These are phyloP conservation scores for Aspergillus sp. DNA, from an alignment of 2,329 filamentous ascomycete genomes.

Conservation along the genomic window DNA sequence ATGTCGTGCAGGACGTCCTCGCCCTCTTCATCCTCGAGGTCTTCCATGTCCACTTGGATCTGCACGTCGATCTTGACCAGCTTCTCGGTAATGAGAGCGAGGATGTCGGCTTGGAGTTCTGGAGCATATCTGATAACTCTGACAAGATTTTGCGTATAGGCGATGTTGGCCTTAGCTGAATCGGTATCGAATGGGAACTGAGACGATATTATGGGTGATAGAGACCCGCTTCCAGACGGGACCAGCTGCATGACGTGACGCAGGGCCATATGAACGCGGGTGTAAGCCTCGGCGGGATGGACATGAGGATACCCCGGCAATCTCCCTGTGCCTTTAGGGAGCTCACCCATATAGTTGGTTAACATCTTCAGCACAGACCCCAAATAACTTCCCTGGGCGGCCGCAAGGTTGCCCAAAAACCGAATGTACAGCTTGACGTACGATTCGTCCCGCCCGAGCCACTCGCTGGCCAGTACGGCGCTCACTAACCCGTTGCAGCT, in stretches of 20 bases:
- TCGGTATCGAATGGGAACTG: constrained; percentile 79
- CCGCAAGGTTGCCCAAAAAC: constrained; percentile 66
- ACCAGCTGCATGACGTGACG: constrained; percentile 76
- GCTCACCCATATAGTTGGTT: constrained; percentile 69
- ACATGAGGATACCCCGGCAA: constrained; percentile 59
- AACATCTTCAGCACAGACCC: constrained; percentile 74
- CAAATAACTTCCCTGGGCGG: constrained; percentile 78
- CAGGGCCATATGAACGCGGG: constrained; percentile 73
- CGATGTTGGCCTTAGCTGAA: constrained; percentile 73
- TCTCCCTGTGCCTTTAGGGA: constrained; percentile 55
- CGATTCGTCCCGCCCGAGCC: constrained; percentile 61
- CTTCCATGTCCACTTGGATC: constrained; percentile 89
- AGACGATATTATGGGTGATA: constrained; percentile 65
- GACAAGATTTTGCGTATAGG: constrained; percentile 85
- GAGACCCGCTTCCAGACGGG: constrained; percentile 70
- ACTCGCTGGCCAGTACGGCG: constrained; percentile 58
- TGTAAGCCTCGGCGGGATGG: constrained; percentile 63
- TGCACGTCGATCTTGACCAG: constrained; percentile 94
- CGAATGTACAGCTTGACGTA: constrained; percentile 58
- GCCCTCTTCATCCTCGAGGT: constrained; percentile 84
- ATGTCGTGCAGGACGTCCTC: constrained; percentile 62
- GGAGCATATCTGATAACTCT: constrained; percentile 74
- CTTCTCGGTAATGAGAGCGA: constrained; percentile 79
- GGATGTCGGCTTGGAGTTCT: constrained; percentile 73
- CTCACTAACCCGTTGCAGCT: constrained; percentile 59